These are phyloP conservation scores for Marchantia polymorpha DNA, from an alignment of 225 moss, liverwort and hornwort species.

Conservation along the genomic window DNA sequence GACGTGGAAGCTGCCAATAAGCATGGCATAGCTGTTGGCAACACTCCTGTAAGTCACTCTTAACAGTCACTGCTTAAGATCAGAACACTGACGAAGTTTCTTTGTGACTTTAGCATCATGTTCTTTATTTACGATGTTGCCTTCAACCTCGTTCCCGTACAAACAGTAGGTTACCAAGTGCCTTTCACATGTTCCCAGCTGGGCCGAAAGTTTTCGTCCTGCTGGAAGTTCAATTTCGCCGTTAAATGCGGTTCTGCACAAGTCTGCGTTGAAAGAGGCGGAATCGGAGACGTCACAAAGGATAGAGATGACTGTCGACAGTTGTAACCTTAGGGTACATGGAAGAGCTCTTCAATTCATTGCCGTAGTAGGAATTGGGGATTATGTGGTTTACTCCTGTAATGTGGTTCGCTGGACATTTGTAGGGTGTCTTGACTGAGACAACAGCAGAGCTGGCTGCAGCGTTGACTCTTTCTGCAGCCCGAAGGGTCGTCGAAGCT, in stretches of 20 bases:
- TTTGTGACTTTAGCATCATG: not conserved
- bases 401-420: not conserved
- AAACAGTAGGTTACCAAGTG: not conserved
- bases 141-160: not conserved
- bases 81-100: not conserved
- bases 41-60: slow-evolving; percentile 63
- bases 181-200: not conserved
- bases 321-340: too few relatives aligned
- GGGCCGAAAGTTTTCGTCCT: not conserved
- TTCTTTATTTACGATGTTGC: not conserved
- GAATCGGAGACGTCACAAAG: not conserved
- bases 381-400: not conserved
- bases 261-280: not conserved
- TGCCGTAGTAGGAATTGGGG: not conserved
- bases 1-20: slow-evolving; percentile 90
- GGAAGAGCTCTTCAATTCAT: too few relatives aligned
- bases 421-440: slow-evolving; percentile 94
- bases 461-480: slow-evolving; percentile 75
- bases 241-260: not conserved
- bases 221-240: not conserved
- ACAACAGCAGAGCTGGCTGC: slow-evolving; percentile 98
- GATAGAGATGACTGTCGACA: not conserved
- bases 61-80: not conserved
- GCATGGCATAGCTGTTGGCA: slow-evolving; percentile 83
- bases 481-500: slow-evolving; percentile 92